Conservation (phyloP, 345 rosid genomes). For the Gossypium herbaceum region DNA sequence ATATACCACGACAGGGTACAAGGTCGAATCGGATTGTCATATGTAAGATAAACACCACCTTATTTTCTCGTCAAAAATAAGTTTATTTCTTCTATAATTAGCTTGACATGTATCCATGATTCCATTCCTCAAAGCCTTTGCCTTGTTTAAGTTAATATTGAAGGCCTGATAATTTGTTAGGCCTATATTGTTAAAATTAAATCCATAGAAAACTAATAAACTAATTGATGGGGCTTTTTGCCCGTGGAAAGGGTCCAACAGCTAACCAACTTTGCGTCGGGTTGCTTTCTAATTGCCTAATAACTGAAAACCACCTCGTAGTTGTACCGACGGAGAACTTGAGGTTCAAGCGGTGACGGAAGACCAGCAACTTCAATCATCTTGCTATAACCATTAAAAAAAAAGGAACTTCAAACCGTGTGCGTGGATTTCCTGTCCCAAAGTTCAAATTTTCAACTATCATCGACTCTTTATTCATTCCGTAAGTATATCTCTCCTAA, state of each 20-base stretch:
- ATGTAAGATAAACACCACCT: neutral
- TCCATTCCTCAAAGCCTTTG: neutral
- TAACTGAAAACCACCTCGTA: neutral
- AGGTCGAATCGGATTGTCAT: no score
- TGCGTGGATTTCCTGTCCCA: constrained; percentile 40
- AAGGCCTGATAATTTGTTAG: neutral
- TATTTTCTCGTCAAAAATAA: neutral
- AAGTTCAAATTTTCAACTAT: constrained; percentile 27
- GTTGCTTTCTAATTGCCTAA: neutral
- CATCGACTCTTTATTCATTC: constrained; percentile 12
- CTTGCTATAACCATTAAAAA: constrained; percentile 25
- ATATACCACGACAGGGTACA: no score
- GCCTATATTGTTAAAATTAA: neutral
- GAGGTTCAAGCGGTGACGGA: constrained; percentile 28
- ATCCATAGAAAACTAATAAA: neutral
- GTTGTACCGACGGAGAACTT: neutral
- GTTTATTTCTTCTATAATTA: neutral
- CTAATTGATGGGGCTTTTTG: neutral
- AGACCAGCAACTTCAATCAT: neutral
- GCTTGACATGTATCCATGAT: neutral
- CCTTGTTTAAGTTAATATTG: neutral
- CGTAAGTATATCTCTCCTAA: constrained; percentile 30
- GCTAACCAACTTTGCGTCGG: neutral
- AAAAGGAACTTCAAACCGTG: constrained; percentile 50
- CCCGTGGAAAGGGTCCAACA: neutral